Evolutionary conservation across 768 basidiomycete species (phyloP).

Genomic region (Leucosporidium yakuticum): DNA sequence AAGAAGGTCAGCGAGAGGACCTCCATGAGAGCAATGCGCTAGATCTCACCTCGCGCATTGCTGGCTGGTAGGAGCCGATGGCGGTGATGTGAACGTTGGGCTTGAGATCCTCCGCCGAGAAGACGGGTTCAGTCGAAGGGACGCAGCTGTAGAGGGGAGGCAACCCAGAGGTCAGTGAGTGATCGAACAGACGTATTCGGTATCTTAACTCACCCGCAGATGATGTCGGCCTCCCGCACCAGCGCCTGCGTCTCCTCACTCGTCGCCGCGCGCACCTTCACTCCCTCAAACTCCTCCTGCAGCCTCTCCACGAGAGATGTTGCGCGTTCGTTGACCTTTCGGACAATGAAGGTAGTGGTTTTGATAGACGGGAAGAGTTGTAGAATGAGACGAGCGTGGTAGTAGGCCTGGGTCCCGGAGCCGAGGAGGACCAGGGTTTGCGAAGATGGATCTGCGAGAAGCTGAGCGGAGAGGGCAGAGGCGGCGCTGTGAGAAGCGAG

Average conservation of each 20-base stretch:
- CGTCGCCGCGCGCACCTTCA: conserved; percentile 1
- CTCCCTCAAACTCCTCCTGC: conserved; percentile 6
- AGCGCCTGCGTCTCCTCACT: conserved; percentile 2
- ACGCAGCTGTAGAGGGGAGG: conserved; percentile 25
- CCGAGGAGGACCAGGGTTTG: conserved; percentile 29
- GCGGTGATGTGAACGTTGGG: conserved; percentile 35
- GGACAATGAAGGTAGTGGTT: conserved; percentile 18
- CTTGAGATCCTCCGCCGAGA: conserved; percentile 17
- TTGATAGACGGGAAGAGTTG: conserved; percentile 31
- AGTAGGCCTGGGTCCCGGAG: conserved; percentile 29
- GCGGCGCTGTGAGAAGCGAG: conserved; percentile 17
- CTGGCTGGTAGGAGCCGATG: conserved; percentile 8
- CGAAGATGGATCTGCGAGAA: conserved; percentile 8
- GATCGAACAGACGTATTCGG: neutral
- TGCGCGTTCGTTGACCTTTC: conserved; percentile 6
- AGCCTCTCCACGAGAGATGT: conserved; percentile 2
- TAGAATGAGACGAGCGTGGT: conserved; percentile 32
- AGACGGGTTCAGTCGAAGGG: conserved; percentile 36
- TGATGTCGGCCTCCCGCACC: conserved; percentile 34
- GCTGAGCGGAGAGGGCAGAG: conserved; percentile 21
- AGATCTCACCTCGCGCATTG: no score
- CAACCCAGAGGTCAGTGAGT: neutral
- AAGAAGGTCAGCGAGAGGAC: no score
- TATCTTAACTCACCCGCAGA: conserved; percentile 35
- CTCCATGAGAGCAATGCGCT: no score